A percentile compares a stretch with the other conserved stretches of the same genome.
Evolutionary conservation across 1,284 basidiomycete genomes (phyloP).

Genomic region (Ustilago shanxiensis): DNA sequence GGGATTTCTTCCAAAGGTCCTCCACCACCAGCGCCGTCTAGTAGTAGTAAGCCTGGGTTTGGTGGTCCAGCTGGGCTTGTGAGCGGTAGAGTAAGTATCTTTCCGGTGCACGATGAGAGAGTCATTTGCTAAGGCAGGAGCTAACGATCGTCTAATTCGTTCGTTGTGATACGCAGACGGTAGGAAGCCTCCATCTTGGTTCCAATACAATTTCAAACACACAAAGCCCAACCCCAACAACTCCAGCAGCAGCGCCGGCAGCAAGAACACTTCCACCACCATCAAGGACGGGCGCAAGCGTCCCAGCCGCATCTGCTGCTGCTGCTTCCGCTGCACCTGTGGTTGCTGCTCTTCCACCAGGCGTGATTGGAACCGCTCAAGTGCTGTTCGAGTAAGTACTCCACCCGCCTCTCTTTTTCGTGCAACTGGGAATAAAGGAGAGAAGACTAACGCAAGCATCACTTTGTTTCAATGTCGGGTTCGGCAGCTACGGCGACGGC

Average conservation of each 20-base stretch:
- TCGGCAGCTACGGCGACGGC: slow-evolving; percentile 46
- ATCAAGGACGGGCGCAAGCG: slow-evolving; percentile 18
- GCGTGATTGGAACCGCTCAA: slow-evolving; percentile 23
- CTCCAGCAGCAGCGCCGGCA: background rate
- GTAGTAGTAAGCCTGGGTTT: slow-evolving; percentile 24
- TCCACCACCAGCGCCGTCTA: slow-evolving; percentile 19
- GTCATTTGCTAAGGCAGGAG: too few relatives aligned
- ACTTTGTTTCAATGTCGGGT: background rate
- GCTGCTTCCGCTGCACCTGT: background rate
- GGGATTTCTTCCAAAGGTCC: slow-evolving; percentile 21
- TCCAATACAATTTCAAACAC: slow-evolving; percentile 7
- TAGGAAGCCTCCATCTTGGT: slow-evolving; percentile 22
- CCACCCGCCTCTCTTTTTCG: too few relatives aligned
- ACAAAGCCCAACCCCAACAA: background rate
- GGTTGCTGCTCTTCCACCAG: slow-evolving; percentile 10
- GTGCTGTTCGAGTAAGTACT: slow-evolving; percentile 45
- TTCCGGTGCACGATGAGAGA: too few relatives aligned
- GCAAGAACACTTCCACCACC: slow-evolving; percentile 26
- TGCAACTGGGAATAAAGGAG: too few relatives aligned
- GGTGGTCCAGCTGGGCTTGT: slow-evolving; percentile 13
- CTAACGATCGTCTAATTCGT: background rate
- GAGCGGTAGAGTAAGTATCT: slow-evolving; percentile 13
- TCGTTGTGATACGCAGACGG: background rate
- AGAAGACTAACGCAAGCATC: background rate
- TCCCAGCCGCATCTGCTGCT: background rate